Percentiles rank a stretch among this genome's conserved stretches.
Evolutionary conservation across 768 basidiomycete species (phyloP).

Genomic region (Cyclocybe cylindracea): DNA sequence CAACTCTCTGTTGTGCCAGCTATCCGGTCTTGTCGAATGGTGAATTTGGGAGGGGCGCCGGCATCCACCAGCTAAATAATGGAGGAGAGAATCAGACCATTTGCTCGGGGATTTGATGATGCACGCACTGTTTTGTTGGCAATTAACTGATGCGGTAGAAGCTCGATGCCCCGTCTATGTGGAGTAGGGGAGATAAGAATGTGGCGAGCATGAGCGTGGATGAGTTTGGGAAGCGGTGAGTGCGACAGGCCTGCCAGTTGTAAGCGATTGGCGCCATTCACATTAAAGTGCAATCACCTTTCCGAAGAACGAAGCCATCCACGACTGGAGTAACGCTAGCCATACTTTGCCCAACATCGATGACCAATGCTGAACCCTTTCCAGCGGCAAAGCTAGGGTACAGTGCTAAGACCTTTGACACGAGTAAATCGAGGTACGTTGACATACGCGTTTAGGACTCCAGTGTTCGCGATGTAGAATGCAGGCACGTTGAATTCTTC

Average conservation of each 20-base stretch:
- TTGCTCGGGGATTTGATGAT: neutral
- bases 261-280: neutral
- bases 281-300: slow-evolving; percentile 53
- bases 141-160: slow-evolving; percentile 88
- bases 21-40: slow-evolving; percentile 74
- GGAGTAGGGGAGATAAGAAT: slow-evolving; percentile 52
- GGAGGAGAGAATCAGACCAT: neutral
- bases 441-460: slow-evolving; percentile 88
- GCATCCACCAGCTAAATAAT: slow-evolving; percentile 68
- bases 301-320: slow-evolving; percentile 95
- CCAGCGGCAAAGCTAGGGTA: slow-evolving; percentile 85
- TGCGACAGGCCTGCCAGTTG: slow-evolving; percentile 65
- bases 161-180: slow-evolving; percentile 59
- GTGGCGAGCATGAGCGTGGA: slow-evolving; percentile 78
- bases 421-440: neutral
- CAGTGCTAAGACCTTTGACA: neutral
- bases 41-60: slow-evolving; percentile 61
- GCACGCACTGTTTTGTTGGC: slow-evolving; percentile 66
- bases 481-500: slow-evolving; percentile 95
- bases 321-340: slow-evolving; percentile 94
- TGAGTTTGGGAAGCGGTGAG: slow-evolving; percentile 75
- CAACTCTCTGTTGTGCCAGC: slow-evolving; percentile 78
- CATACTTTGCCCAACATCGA: slow-evolving; percentile 89
- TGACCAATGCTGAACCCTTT: slow-evolving; percentile 94
- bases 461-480: slow-evolving; percentile 94